A percentile compares a stretch with the other conserved stretches of the same genome.
phyloP scores from a whole-genome alignment of 495 filamentous ascomycete species.

The Friedmanniomyces endolithicus region DNA sequence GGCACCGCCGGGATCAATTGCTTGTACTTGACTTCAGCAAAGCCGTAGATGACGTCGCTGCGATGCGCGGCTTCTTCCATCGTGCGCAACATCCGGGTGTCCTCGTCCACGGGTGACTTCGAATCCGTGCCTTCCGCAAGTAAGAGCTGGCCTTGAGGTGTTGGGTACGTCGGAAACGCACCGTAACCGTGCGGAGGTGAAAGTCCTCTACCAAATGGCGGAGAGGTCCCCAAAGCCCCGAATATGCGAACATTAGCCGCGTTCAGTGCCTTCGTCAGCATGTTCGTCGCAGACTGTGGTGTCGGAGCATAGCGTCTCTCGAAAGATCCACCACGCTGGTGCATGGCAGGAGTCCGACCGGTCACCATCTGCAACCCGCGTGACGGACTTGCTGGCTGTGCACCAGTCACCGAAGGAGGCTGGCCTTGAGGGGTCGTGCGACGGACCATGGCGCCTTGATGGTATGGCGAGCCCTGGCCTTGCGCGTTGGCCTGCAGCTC shows the following conservation, averaged over 20 bases:
- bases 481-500: slow-evolving; percentile 69
- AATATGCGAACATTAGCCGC: slow-evolving; percentile 66
- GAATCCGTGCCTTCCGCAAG: slow-evolving; percentile 53
- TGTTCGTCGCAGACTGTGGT: slow-evolving; percentile 59
- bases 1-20: slow-evolving; percentile 82
- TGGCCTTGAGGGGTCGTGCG: slow-evolving; percentile 55
- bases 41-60: slow-evolving; percentile 90
- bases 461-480: slow-evolving; percentile 3
- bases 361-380: slow-evolving; percentile 57
- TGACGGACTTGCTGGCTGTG: slow-evolving; percentile 41
- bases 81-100: slow-evolving; percentile 58
- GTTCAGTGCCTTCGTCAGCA: slow-evolving; percentile 87
- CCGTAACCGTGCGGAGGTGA: slow-evolving; percentile 62
- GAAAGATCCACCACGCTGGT: slow-evolving; percentile 59
- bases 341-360: slow-evolving; percentile 39
- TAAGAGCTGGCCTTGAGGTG: slow-evolving; percentile 47
- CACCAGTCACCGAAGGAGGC: slow-evolving; percentile 41
- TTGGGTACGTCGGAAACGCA: slow-evolving; percentile 74
- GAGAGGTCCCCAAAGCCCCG: slow-evolving; percentile 22
- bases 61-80: slow-evolving; percentile 86
- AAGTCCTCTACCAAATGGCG: slow-evolving; percentile 46
- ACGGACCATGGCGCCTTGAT: slow-evolving; percentile 43
- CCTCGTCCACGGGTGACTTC: slow-evolving; percentile 58
- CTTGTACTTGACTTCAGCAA: slow-evolving; percentile 97
- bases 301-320: slow-evolving; percentile 67